These are phyloP conservation scores for Phaeolepiota aurea DNA, from an alignment of 768 basidiomycete genomes.

Conservation along the genomic window DNA sequence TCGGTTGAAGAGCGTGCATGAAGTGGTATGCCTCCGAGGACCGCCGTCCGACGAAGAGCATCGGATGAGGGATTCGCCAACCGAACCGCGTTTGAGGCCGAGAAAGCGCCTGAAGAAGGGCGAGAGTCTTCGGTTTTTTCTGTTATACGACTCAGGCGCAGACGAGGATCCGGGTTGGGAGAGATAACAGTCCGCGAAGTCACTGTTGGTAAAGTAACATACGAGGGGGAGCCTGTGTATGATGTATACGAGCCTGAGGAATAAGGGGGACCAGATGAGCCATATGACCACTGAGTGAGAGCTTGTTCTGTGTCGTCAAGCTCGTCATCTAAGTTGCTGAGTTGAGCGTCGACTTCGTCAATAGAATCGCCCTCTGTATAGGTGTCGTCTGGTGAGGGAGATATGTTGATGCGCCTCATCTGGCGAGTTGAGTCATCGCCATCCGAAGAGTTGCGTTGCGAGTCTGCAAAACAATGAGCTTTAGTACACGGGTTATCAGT, in stretches of 20 bases:
- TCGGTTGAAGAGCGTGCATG: slow-evolving; percentile 58
- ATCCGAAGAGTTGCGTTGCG: slow-evolving; percentile 40
- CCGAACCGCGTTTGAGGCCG: slow-evolving; percentile 19
- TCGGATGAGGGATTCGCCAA: slow-evolving; percentile 35
- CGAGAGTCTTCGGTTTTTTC: slow-evolving; percentile 73
- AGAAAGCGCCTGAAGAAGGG: slow-evolving; percentile 39
- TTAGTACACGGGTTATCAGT: slow-evolving; percentile 1
- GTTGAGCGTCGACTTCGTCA: slow-evolving; percentile 64
- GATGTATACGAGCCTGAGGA: slow-evolving; percentile 33
- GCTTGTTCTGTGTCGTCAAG: slow-evolving; percentile 58
- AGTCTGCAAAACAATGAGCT: slow-evolving; percentile 21
- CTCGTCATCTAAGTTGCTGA: slow-evolving; percentile 61
- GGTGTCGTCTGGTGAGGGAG: slow-evolving; percentile 36
- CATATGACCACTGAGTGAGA: slow-evolving; percentile 58
- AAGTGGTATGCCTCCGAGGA: slow-evolving; percentile 27
- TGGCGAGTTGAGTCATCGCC: slow-evolving; percentile 35
- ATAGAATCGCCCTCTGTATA: slow-evolving; percentile 52
- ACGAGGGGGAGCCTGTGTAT: slow-evolving; percentile 40
- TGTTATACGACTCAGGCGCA: slow-evolving; percentile 66
- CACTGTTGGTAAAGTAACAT: slow-evolving; percentile 32
- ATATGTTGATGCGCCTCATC: slow-evolving; percentile 48
- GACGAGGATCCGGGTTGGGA: slow-evolving; percentile 24
- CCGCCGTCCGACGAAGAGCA: slow-evolving; percentile 35
- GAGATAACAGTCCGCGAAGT: slow-evolving; percentile 25
- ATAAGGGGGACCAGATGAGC: slow-evolving; percentile 27